Percentiles rank a stretch among this genome's conserved stretches.
These are phyloP conservation scores for Coccomyxa sp. DNA, from an alignment of 139 green algal genomes.

Conservation along the genomic window DNA sequence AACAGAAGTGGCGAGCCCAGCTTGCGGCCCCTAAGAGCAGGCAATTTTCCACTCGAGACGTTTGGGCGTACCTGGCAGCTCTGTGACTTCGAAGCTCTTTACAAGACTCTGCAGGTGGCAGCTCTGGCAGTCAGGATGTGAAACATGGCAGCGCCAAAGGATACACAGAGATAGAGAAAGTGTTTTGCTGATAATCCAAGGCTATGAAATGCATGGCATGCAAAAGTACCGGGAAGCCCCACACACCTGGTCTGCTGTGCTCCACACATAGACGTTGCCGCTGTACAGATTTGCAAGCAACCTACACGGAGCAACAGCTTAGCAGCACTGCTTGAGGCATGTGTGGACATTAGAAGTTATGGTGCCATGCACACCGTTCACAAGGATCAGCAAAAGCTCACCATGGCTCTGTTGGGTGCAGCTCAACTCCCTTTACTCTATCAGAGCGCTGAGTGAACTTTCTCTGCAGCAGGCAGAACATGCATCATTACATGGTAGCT, in stretches of 20 bases:
- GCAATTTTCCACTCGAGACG: no score
- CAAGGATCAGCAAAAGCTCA: slow-evolving; percentile 22
- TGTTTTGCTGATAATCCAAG: background rate
- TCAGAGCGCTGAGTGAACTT: slow-evolving; percentile 94
- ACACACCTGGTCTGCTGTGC: slow-evolving; percentile 71
- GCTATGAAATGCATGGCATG: background rate
- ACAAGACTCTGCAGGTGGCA: slow-evolving; percentile 73
- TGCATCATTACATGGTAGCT: no score
- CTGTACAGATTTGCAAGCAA: slow-evolving; percentile 96
- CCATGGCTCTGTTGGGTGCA: slow-evolving; percentile 99
- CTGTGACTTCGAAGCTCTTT: slow-evolving; percentile 97
- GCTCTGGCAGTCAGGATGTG: background rate
- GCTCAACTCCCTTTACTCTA: slow-evolving; percentile 96
- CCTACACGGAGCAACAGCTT: slow-evolving; percentile 40
- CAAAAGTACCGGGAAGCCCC: no score
- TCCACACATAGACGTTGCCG: slow-evolving; percentile 97
- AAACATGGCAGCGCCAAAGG: background rate
- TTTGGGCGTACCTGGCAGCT: slow-evolving; percentile 88
- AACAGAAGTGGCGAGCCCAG: no score
- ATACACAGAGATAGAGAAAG: background rate
- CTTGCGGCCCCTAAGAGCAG: no score
- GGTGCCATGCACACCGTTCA: background rate
- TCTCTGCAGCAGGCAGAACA: slow-evolving; percentile 44
- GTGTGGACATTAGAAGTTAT: background rate
- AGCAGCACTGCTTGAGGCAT: background rate